Evolutionary conservation across 1,284 basidiomycete species (phyloP).

Genomic region (Ustilago sp.): DNA sequence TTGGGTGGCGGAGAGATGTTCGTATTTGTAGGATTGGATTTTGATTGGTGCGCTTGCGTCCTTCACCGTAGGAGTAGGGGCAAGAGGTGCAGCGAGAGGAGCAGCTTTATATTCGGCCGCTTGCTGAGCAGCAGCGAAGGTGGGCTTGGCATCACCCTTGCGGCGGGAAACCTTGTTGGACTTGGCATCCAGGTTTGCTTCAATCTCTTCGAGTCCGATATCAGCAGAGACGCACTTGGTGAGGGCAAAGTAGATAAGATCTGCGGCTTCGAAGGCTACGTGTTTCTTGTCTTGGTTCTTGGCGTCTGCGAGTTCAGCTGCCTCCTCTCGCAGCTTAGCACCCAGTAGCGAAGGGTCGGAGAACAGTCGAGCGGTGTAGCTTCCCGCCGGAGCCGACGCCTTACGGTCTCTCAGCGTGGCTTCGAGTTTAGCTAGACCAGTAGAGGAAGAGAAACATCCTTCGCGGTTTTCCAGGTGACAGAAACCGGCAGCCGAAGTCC

Average conservation of each 20-base stretch:
- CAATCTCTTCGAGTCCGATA: conserved; percentile 86
- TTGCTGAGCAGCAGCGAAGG: conserved; percentile 75
- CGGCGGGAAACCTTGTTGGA: conserved; percentile 87
- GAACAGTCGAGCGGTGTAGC: conserved; percentile 92
- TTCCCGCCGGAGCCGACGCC: conserved; percentile 83
- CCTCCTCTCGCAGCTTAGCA: conserved; percentile 98
- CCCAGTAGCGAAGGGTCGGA: conserved; percentile 82
- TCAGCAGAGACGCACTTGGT: conserved; percentile 87
- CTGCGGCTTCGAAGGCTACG: conserved; percentile 95
- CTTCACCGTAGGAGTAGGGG: conserved; percentile 38
- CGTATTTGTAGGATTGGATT: conserved; percentile 60
- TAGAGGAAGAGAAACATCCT: conserved; percentile 80
- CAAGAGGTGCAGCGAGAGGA: conserved; percentile 22
- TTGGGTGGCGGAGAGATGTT: conserved; percentile 73
- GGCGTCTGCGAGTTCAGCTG: conserved; percentile 92
- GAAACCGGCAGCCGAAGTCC: conserved; percentile 74
- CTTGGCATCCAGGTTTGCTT: conserved; percentile 85
- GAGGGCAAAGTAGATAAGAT: conserved; percentile 93
- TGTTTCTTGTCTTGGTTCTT: conserved; percentile 78
- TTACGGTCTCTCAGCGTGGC: conserved; percentile 81
- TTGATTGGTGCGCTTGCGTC: conserved; percentile 72
- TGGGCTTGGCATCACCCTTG: conserved; percentile 91
- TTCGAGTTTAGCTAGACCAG: conserved; percentile 86
- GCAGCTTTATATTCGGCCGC: conserved; percentile 60
- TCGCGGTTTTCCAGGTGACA: conserved; percentile 82